Conservation (phyloP, 352 stramenopile species). For the Phytopythium helicoides region DNA sequence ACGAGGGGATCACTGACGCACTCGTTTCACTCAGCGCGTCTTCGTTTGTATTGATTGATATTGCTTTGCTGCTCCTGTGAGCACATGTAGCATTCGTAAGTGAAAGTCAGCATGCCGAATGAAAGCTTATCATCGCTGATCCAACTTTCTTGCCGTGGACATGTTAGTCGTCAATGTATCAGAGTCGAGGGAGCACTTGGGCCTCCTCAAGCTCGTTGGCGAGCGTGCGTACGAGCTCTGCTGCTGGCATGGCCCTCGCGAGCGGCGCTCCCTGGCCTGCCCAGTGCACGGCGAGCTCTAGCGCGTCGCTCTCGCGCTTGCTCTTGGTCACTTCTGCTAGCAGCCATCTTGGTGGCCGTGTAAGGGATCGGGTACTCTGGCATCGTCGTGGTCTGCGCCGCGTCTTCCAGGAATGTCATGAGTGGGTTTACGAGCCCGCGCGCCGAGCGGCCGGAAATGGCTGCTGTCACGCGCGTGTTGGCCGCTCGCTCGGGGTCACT, state of each 20-base stretch:
- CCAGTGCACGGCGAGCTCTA: conserved; percentile 2
- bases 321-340: background rate
- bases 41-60: background rate
- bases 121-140: too few species aligned
- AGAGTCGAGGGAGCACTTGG: background rate
- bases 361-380: conserved; percentile 6
- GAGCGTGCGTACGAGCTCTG: conserved; percentile 3
- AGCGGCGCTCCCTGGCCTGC: conserved; percentile 3
- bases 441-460: conserved; percentile 43
- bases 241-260: background rate
- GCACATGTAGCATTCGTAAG: too few species aligned
- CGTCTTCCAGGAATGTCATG: background rate
- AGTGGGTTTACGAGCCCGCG: conserved; percentile 30
- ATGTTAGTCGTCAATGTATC: too few species aligned
- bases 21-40: background rate
- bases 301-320: background rate
- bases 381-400: background rate
- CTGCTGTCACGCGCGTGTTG: conserved; percentile 23
- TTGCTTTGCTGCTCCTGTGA: too few species aligned
- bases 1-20: background rate
- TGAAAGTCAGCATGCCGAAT: too few species aligned
- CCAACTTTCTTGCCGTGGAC: too few species aligned
- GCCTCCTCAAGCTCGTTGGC: background rate
- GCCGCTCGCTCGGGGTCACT: conserved; percentile 9
- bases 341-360: conserved; percentile 5